A percentile compares a stretch with the other conserved stretches of the same genome.
Conservation (phyloP, 1,139 yeast species). For the Zygosaccharomyces sapae region DNA sequence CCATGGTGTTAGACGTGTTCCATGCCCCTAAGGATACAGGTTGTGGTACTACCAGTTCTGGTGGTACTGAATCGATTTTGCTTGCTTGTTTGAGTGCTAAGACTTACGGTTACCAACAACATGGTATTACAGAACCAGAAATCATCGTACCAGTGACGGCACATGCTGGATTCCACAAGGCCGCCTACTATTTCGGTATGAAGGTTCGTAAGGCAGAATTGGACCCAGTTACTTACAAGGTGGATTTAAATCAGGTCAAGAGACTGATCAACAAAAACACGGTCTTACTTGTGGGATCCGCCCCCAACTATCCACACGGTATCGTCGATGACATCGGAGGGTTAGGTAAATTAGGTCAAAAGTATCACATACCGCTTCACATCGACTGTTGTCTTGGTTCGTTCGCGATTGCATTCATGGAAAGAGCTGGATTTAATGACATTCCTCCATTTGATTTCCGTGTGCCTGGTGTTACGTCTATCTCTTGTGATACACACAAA, state of each 20-base stretch:
- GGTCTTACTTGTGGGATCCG: conserved; percentile 81
- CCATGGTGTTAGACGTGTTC: conserved; percentile 80
- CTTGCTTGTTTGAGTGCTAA: conserved; percentile 83
- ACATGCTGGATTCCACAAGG: conserved; percentile 95
- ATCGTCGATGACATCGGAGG: conserved; percentile 82
- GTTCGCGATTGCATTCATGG: conserved; percentile 77
- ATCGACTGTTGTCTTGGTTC: conserved; percentile 97
- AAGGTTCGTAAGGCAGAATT: conserved; percentile 76
- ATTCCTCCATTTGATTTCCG: conserved; percentile 79
- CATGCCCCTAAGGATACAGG: conserved; percentile 61
- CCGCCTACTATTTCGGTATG: conserved; percentile 86
- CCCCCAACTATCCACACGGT: conserved; percentile 97
- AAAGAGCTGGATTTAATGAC: conserved; percentile 55
- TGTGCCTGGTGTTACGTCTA: conserved; percentile 89
- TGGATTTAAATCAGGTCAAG: conserved; percentile 58
- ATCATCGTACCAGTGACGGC: conserved; percentile 84
- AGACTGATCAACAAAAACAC: conserved; percentile 72
- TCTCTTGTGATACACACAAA: conserved; percentile 95
- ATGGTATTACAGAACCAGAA: conserved; percentile 72
- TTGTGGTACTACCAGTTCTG: conserved; percentile 89
- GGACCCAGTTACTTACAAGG: conserved; percentile 64
- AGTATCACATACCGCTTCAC: conserved; percentile 71
- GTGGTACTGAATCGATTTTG: conserved; percentile 92
- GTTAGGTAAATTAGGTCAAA: conserved; percentile 61
- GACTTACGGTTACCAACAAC: conserved; percentile 49